A percentile compares a stretch with the other conserved stretches of the same genome.
These are phyloP conservation scores for Coemansia guatemalensis DNA, from an alignment of 192 early-diverging fungal species.

Conservation along the genomic window DNA sequence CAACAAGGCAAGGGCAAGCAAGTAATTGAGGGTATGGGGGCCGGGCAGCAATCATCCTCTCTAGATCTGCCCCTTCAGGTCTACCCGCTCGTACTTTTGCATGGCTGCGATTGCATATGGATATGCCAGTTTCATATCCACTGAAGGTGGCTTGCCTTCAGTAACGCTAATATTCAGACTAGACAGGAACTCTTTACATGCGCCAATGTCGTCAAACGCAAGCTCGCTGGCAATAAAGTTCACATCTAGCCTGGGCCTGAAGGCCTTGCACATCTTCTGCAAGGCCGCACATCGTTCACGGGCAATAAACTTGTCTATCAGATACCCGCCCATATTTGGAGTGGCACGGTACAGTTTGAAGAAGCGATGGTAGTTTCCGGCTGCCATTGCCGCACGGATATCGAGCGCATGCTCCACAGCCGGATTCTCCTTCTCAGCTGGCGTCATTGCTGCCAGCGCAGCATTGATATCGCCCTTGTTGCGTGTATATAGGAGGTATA, in stretches of 20 bases:
- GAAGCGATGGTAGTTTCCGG: conserved; percentile 82
- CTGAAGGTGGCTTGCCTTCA: conserved; percentile 24
- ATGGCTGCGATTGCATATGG: conserved; percentile 53
- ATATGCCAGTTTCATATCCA: conserved; percentile 64
- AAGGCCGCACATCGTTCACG: conserved; percentile 82
- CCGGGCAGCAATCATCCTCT: background rate
- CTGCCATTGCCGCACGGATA: conserved; percentile 77
- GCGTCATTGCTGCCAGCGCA: conserved; percentile 72
- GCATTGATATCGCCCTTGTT: conserved; percentile 86
- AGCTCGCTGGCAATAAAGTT: conserved; percentile 64
- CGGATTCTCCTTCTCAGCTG: conserved; percentile 61
- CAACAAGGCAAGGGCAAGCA: background rate
- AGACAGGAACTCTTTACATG: conserved; percentile 56
- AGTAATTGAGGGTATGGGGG: background rate
- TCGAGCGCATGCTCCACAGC: conserved; percentile 78
- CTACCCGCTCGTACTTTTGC: conserved; percentile 67
- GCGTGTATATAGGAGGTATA: conserved; percentile 86
- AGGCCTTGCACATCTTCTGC: conserved; percentile 76
- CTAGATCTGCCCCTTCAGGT: conserved; percentile 77
- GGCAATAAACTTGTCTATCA: conserved; percentile 91
- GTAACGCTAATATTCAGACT: conserved; percentile 37
- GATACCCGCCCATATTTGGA: conserved; percentile 84
- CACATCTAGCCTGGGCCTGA: conserved; percentile 31
- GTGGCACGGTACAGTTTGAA: conserved; percentile 76
- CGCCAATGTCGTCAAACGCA: conserved; percentile 58